Conservation (phyloP, 352 stramenopile genomes). For the Pythium myriotylum region DNA sequence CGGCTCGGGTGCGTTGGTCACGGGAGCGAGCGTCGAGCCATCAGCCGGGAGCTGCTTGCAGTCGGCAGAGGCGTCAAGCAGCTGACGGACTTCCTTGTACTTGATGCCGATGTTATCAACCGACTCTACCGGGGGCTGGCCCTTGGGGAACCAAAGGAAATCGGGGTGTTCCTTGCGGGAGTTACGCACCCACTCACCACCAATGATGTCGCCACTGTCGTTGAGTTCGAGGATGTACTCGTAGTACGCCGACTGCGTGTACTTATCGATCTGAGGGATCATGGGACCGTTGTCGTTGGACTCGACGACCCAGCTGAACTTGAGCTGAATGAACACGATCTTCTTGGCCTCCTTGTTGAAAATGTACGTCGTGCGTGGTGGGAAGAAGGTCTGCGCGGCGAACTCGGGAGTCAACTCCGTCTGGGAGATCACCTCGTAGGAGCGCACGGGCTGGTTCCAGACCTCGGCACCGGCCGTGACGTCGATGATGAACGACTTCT, state of each 20-base stretch:
- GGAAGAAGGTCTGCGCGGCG: constrained; percentile 16
- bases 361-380: constrained; percentile 31
- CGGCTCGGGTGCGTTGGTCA: background rate
- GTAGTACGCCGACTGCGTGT: constrained; percentile 61
- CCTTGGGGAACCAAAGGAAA: constrained; percentile 64
- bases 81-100: constrained; percentile 26
- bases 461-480: constrained; percentile 16
- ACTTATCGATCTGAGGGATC: constrained; percentile 49
- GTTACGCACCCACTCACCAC: constrained; percentile 62
- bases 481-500: constrained; percentile 29
- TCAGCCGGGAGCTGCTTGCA: constrained; percentile 9
- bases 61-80: constrained; percentile 20
- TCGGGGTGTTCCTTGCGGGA: constrained; percentile 63
- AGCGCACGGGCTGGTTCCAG: constrained; percentile 31
- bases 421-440: constrained; percentile 21
- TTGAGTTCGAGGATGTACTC: constrained; percentile 75
- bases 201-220: constrained; percentile 54
- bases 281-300: constrained; percentile 54
- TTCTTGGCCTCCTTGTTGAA: constrained; percentile 67
- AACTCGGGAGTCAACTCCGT: constrained; percentile 13
- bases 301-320: constrained; percentile 67
- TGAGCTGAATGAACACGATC: constrained; percentile 54
- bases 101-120: constrained; percentile 20
- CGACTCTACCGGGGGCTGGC: background rate
- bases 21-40: constrained; percentile 9